Conservation (phyloP, 805 yeast species). For the Myxozyma nipponensis region DNA sequence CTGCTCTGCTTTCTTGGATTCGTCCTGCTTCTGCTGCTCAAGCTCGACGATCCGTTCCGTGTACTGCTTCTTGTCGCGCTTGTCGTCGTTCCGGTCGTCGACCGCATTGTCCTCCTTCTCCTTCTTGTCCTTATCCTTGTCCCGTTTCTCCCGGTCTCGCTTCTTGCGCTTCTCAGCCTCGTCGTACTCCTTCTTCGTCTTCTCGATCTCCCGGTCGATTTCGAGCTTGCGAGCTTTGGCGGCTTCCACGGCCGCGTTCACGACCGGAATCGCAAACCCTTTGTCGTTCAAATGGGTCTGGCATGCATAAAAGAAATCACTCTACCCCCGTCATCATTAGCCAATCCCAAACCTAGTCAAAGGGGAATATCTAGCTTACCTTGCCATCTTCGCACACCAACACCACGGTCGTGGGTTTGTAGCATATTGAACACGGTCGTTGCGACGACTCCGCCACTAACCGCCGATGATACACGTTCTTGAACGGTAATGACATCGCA, state of each 20-base stretch:
- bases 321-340: constrained; percentile 8
- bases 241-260: constrained; percentile 40
- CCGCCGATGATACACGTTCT: constrained; percentile 45
- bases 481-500: constrained; percentile 32
- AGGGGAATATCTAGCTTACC: constrained; percentile 33
- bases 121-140: constrained; percentile 23
- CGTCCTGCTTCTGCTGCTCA: constrained; percentile 21
- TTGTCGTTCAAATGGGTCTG: constrained; percentile 47
- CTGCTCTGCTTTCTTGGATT: constrained; percentile 9
- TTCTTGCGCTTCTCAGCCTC: constrained; percentile 26
- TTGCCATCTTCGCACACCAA: constrained; percentile 45
- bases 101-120: constrained; percentile 19
- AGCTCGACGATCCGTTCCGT: constrained; percentile 18
- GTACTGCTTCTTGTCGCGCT: constrained; percentile 29
- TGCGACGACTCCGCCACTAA: constrained; percentile 45
- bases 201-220: constrained; percentile 36
- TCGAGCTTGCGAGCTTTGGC: constrained; percentile 31
- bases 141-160: constrained; percentile 23
- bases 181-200: constrained; percentile 36
- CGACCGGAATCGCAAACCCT: constrained; percentile 45
- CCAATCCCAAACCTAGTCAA: background rate
- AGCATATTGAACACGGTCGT: constrained; percentile 52
- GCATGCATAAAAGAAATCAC: constrained; percentile 55
- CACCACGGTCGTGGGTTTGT: constrained; percentile 50
- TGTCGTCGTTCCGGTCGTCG: constrained; percentile 22